Percentiles rank a stretch among this genome's conserved stretches.
phyloP scores from a whole-genome alignment of 306 rosid genomes.

The Fragaria ananassa region DNA sequence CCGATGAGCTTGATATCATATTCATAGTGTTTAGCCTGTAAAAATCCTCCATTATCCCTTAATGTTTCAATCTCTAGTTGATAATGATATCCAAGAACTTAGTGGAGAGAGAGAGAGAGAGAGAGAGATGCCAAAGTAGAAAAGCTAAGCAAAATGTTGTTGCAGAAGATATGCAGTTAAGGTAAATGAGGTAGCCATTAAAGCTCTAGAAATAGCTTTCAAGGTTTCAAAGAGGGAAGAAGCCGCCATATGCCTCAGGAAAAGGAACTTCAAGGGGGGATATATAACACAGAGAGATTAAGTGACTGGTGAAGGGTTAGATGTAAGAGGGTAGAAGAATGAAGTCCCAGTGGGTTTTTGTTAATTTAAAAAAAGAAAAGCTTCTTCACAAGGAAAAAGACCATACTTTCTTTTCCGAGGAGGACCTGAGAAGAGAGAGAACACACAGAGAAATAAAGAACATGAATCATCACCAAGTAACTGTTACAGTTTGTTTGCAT shows the following conservation, averaged over 20 bases:
- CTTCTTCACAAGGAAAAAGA: background rate
- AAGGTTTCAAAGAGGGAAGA: background rate
- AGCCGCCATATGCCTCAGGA: background rate
- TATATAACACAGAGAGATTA: background rate
- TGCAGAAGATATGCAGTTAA: background rate
- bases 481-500: constrained; percentile 6
- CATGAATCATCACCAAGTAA: background rate
- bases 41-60: constrained; percentile 21
- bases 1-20: constrained; percentile 14
- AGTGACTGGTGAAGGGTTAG: background rate
- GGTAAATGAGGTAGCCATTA: background rate
- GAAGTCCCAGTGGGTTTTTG: background rate
- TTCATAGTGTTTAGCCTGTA: background rate
- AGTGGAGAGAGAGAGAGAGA: background rate
- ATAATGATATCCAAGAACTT: background rate
- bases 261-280: background rate
- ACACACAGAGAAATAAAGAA: background rate
- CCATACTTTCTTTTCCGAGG: constrained; percentile 25
- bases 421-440: constrained; percentile 5
- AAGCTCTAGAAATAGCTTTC: background rate
- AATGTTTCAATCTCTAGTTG: background rate
- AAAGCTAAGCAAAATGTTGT: background rate
- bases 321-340: background rate
- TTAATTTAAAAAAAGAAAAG: background rate
- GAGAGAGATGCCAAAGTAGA: background rate